Evolutionary conservation across 1,284 basidiomycete genomes (phyloP).

Genomic region (Entoloma clypeatum): DNA sequence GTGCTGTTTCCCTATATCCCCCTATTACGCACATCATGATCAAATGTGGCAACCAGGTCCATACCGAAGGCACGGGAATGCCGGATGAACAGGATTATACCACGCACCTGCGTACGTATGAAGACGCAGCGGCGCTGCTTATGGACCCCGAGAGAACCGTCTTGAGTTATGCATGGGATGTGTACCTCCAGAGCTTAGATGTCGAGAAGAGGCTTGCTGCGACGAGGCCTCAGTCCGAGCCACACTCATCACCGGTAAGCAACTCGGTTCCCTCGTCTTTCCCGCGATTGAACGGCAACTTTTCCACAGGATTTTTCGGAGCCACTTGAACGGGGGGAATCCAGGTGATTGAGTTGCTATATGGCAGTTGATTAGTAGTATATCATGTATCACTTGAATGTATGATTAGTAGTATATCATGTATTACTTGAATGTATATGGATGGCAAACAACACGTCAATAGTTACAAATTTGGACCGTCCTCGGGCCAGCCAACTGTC

Average conservation of each 20-base stretch:
- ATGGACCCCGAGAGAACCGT: slow-evolving; percentile 8
- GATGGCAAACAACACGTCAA: slow-evolving; percentile 24
- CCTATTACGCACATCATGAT: slow-evolving; percentile 1
- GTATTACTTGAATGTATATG: no score
- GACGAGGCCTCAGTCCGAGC: no score
- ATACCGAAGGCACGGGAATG: slow-evolving; percentile 50
- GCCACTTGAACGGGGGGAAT: no score
- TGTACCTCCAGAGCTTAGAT: slow-evolving; percentile 9
- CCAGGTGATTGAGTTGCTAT: no score
- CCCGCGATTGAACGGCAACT: no score
- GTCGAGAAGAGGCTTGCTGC: not conserved
- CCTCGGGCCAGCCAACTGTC: not conserved
- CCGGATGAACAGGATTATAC: slow-evolving; percentile 48
- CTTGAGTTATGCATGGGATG: slow-evolving; percentile 16
- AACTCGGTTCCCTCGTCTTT: no score
- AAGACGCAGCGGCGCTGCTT: slow-evolving; percentile 12
- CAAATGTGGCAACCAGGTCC: no score
- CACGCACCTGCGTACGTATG: slow-evolving; percentile 26
- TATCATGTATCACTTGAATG: no score
- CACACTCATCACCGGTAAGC: no score
- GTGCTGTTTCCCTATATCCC: slow-evolving; percentile 17
- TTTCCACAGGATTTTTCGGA: no score
- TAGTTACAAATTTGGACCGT: slow-evolving; percentile 13
- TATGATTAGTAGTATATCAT: no score
- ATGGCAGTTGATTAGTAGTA: no score